These are phyloP conservation scores for Carex pumila DNA, from an alignment of 176 grass and related monocot genomes.

Conservation along the genomic window DNA sequence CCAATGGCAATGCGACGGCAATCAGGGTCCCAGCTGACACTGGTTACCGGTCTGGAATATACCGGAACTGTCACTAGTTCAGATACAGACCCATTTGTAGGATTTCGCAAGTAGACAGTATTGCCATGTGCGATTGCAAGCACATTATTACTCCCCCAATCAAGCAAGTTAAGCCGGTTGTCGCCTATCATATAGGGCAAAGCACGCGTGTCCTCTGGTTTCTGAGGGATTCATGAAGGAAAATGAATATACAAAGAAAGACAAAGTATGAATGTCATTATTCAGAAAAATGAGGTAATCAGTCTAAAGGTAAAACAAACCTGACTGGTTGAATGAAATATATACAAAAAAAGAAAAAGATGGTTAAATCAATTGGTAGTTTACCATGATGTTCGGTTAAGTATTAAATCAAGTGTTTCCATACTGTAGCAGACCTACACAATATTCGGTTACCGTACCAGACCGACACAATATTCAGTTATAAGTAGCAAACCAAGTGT, in stretches of 20 bases:
- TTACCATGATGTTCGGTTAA: not conserved
- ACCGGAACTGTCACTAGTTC: not conserved
- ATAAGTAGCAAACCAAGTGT: not conserved
- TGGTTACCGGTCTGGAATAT: not conserved
- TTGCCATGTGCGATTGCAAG: not conserved
- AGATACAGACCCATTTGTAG: not conserved
- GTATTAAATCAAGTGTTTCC: not conserved
- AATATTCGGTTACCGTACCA: not conserved
- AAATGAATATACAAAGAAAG: conserved; percentile 25
- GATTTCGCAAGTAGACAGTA: not conserved
- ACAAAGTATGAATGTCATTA: not conserved
- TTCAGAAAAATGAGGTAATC: not conserved
- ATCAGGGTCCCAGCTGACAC: conserved; percentile 4
- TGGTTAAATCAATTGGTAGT: conserved; percentile 7
- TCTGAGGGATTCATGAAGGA: conserved; percentile 7
- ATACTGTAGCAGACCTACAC: not conserved
- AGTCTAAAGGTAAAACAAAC: not conserved
- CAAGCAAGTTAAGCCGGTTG: not conserved
- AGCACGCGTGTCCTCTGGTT: not conserved
- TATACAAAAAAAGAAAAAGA: not conserved
- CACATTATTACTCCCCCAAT: conserved; percentile 12
- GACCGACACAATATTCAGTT: not conserved
- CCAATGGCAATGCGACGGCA: conserved; percentile 33
- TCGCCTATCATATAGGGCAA: not conserved
- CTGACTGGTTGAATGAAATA: not conserved